Evolutionary conservation across 768 basidiomycete species (phyloP), one percentile per base, ranked within the genome.

Genomic region (Hygrophorus pudorinus): DNA sequence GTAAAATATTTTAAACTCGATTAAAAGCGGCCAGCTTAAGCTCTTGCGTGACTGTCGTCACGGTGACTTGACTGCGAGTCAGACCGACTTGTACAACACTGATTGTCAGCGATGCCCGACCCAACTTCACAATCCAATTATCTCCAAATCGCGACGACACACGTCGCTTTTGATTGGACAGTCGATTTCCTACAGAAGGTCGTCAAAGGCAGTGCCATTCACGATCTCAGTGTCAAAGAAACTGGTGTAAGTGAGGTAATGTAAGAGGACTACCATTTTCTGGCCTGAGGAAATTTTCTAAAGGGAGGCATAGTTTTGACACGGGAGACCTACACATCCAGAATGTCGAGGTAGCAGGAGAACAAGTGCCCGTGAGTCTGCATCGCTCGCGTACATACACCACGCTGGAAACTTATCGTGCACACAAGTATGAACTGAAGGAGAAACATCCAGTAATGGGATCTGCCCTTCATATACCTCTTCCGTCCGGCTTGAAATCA

Each of bases 71-170:
- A n/a, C n/a, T n/a, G n/a, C n/a, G n/a, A n/a, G n/a, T n/a, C n/a
- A n/a, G n/a, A n/a, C n/a, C n/a, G n/a, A n/a, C n/a, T n/a, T n/a
- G n/a, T n/a, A n/a, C n/a, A n/a, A n/a, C n/a, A n/a, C n/a, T n/a
- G n/a, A n/a, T n/a, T n/a, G n/a, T n/a, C n/a, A n/a, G n/a, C 24
- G 24, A 57, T 55, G 56, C 21, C 49, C 27, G 84, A 88, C 56
- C 81, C 79, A 14, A 78, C 86, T 0, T 82, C 84, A 0, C 84
- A 90, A 55, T 75, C 88, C 17, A 96, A 96, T 65, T 89, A 86
- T 60, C 59, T 64, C 4, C 64, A 81, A 38, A 71, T 92, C 51
- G 60, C 66, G 2, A 79, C 85, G 1, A 69, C 75, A 30, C 78
- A 88, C 56, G 63, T 91, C 12, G 63, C 73, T 16, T 76, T 96